Evolutionary conservation across 2,329 filamentous ascomycete species (phyloP).

Genomic region (Cladosporium austrohemisphaericum): DNA sequence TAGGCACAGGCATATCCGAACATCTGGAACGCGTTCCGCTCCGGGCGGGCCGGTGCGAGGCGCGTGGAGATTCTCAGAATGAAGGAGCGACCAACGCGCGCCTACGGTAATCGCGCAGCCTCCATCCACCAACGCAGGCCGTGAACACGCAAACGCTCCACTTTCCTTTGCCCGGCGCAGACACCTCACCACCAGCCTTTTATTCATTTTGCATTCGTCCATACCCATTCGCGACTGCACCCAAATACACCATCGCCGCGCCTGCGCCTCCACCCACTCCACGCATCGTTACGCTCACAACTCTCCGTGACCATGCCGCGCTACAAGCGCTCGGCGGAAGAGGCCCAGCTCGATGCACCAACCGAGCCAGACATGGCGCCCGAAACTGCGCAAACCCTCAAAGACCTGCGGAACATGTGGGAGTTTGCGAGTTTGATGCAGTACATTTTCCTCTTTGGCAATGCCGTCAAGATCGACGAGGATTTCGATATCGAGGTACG

Average conservation of each 20-base stretch:
- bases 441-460: slow-evolving; percentile 88
- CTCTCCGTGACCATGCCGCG: slow-evolving; percentile 43
- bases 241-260: too few species aligned
- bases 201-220: not conserved
- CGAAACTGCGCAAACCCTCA: slow-evolving; percentile 48
- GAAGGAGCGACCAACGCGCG: not conserved
- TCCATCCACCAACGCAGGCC: not conserved
- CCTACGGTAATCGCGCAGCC: not conserved
- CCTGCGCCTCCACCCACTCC: too few species aligned
- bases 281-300: not conserved
- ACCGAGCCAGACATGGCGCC: slow-evolving; percentile 20
- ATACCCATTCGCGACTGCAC: too few species aligned
- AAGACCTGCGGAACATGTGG: slow-evolving; percentile 82
- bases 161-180: not conserved
- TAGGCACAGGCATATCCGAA: too few species aligned
- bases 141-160: slow-evolving; percentile 1
- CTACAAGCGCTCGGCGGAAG: slow-evolving; percentile 55
- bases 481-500: slow-evolving; percentile 84
- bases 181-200: not conserved
- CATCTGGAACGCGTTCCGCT: slow-evolving; percentile 3
- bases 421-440: slow-evolving; percentile 92
- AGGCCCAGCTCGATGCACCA: slow-evolving; percentile 43
- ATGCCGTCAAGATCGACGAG: slow-evolving; percentile 83
- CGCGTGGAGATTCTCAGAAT: too few species aligned
- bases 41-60: not conserved